phyloP scores from a whole-genome alignment of 257 asterid species.

The Scutellaria barbata region DNA sequence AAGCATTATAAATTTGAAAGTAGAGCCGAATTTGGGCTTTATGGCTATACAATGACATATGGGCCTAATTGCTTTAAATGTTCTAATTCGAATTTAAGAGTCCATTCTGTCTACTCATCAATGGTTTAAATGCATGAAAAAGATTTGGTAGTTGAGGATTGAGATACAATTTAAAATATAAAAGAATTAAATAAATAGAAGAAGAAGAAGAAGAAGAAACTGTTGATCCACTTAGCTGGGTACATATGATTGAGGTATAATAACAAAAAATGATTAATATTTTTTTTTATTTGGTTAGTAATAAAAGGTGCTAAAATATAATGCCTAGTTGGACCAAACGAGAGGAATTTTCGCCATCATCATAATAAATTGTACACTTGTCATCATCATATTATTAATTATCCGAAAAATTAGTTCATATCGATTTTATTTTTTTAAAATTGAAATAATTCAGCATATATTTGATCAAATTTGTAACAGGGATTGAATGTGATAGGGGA shows the following conservation, averaged over 20 bases:
- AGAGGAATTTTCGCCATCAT: too few relatives aligned
- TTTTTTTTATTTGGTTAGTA: too few relatives aligned
- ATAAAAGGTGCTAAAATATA: not conserved
- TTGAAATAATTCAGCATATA: not conserved
- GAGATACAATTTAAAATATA: not conserved
- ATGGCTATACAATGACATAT: conserved; percentile 1
- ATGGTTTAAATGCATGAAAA: conserved; percentile 37
- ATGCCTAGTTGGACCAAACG: not conserved
- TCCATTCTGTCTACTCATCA: conserved; percentile 24
- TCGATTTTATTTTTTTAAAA: not conserved
- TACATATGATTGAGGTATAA: not conserved
- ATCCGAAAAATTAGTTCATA: not conserved
- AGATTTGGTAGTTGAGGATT: conserved; percentile 26
- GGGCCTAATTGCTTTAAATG: conserved; percentile 32
- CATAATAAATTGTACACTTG: not conserved
- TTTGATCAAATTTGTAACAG: conserved; percentile 39
- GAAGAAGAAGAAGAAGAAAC: too few relatives aligned
- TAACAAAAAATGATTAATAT: too few relatives aligned
- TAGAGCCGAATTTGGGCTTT: conserved; percentile 8
- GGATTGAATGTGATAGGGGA: conserved; percentile 52
- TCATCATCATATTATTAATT: not conserved
- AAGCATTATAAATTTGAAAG: not conserved
- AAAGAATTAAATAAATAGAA: too few relatives aligned
- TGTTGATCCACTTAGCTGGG: too few relatives aligned
- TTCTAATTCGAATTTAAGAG: conserved; percentile 27